Evolutionary conservation across 257 asterid species (phyloP).

Genomic region (Solanum ahanhuiri): DNA sequence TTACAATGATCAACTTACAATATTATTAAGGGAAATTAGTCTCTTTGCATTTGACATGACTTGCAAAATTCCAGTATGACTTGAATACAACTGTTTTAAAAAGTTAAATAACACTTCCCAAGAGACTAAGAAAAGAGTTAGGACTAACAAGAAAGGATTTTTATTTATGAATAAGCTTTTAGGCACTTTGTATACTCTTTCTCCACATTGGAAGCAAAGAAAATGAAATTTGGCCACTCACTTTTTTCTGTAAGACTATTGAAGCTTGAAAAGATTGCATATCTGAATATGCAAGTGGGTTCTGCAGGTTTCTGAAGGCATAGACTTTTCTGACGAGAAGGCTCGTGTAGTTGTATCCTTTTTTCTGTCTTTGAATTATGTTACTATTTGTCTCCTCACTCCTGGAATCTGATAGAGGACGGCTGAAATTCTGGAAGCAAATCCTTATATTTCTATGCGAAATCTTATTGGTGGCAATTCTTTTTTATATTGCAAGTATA

Average conservation of each 20-base stretch:
- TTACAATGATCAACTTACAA: not conserved
- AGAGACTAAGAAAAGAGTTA: not conserved
- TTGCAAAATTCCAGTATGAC: not conserved
- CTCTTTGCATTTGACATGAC: not conserved
- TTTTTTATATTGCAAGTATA: not conserved
- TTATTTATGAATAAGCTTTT: not conserved
- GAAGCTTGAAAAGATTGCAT: not conserved
- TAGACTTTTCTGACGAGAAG: conserved; percentile 93
- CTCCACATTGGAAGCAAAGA: not conserved
- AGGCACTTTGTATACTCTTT: not conserved
- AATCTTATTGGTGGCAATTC: not conserved
- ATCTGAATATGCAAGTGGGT: conserved; percentile 1
- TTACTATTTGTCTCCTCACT: not conserved
- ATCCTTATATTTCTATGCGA: not conserved
- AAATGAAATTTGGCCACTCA: not conserved
- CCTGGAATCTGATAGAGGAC: not conserved
- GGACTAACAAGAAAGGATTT: not conserved
- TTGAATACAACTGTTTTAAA: not conserved
- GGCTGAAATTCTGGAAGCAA: not conserved
- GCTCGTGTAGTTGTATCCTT: conserved; percentile 99
- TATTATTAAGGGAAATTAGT: not conserved
- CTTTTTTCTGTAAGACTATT: not conserved
- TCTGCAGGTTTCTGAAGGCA: conserved; percentile 94
- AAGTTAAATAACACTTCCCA: not conserved
- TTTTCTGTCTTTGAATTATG: conserved; percentile 1